phyloP scores from a whole-genome alignment of 2,329 filamentous ascomycete species.

The Periglandula ipomoeae region DNA sequence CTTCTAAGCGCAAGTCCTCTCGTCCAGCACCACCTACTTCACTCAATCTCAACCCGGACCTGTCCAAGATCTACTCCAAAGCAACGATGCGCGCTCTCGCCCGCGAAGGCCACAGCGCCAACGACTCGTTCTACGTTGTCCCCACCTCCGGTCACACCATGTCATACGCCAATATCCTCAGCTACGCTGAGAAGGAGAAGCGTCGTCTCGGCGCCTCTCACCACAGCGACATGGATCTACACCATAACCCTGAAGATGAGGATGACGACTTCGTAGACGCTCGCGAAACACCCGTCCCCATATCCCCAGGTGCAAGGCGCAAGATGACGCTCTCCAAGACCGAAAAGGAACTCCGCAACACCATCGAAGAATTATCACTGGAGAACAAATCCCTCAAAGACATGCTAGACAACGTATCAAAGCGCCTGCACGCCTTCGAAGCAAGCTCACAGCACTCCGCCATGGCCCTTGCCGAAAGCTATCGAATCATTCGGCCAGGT shows the following conservation, averaged over 20 bases:
- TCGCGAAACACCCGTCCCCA: conserved; percentile 49
- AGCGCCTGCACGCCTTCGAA: conserved; percentile 87
- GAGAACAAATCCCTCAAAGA: conserved; percentile 83
- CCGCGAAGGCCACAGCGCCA: conserved; percentile 54
- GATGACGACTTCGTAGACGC: conserved; percentile 91
- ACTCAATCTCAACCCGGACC: conserved; percentile 53
- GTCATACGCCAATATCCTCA: conserved; percentile 85
- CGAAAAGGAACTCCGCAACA: conserved; percentile 48
- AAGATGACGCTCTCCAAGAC: conserved; percentile 30
- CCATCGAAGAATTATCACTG: conserved; percentile 76
- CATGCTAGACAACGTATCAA: conserved; percentile 76
- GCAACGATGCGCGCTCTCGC: conserved; percentile 74
- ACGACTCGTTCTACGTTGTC: conserved; percentile 88
- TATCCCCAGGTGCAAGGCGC: conserved; percentile 33
- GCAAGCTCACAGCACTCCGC: conserved; percentile 82
- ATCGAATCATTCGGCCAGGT: conserved; percentile 50
- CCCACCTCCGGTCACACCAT: conserved; percentile 85
- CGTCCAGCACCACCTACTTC: conserved; percentile 14
- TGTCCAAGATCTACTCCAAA: conserved; percentile 74
- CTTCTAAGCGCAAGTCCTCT: conserved; percentile 25
- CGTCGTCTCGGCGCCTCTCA: conserved; percentile 45
- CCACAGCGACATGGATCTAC: conserved; percentile 34
- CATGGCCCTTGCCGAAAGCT: conserved; percentile 78
- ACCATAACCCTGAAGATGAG: conserved; percentile 40
- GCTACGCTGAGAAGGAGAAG: conserved; percentile 57